Evolutionary conservation across 441 rosid species (phyloP).

Genomic region (Populus hybrid): DNA sequence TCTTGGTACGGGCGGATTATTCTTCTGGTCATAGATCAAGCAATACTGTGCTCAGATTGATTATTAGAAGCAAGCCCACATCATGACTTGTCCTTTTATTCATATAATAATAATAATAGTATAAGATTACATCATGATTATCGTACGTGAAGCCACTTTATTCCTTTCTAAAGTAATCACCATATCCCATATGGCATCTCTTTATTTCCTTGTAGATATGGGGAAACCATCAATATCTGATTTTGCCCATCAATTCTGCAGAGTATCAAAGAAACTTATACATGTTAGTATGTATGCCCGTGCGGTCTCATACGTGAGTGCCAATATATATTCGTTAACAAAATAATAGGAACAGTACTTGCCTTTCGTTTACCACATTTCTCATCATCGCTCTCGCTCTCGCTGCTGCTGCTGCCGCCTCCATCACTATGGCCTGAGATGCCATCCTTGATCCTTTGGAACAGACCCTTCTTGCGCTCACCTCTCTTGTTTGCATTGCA

Average conservation of each 20-base stretch:
- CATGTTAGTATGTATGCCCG: neutral
- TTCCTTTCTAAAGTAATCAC: no score
- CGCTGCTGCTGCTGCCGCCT: slow-evolving; percentile 35
- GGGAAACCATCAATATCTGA: neutral
- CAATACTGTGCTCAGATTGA: neutral
- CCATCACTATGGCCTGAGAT: slow-evolving; percentile 26
- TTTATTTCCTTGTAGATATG: neutral
- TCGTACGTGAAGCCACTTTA: neutral
- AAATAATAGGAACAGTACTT: neutral
- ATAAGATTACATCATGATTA: neutral
- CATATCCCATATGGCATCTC: neutral
- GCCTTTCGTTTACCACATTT: slow-evolving; percentile 27
- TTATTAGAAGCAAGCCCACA: neutral
- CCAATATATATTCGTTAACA: neutral
- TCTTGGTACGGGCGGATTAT: neutral
- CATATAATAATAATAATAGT: neutral
- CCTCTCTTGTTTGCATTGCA: slow-evolving; percentile 16
- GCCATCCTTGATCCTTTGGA: slow-evolving; percentile 36
- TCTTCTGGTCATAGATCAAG: neutral
- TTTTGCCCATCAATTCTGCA: neutral
- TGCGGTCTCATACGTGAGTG: neutral
- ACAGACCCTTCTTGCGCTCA: slow-evolving; percentile 25
- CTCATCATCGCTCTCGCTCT: slow-evolving; percentile 44
- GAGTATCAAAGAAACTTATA: no score
- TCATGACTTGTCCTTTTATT: neutral